These are phyloP conservation scores for Hymenotorrendiella dingleyae DNA, from an alignment of 2,329 filamentous ascomycete species.

Conservation along the genomic window DNA sequence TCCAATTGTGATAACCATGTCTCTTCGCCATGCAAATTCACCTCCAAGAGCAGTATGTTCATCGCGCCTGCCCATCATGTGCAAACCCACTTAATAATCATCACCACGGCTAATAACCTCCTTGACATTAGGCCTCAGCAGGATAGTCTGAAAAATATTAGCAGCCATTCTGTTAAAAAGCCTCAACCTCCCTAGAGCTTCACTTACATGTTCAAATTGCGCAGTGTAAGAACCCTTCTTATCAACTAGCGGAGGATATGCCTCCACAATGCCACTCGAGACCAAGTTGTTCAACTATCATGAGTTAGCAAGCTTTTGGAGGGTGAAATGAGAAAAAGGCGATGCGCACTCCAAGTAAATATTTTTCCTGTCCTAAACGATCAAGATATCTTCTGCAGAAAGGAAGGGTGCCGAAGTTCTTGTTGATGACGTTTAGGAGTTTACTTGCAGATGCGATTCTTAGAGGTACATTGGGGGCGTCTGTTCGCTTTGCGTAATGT, in stretches of 20 bases:
- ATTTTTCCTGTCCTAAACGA: conserved; percentile 90
- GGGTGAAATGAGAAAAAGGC: too few relatives aligned
- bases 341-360: conserved; percentile 75
- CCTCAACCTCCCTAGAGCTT: neutral
- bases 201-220: conserved; percentile 79
- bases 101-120: conserved; percentile 83
- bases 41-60: neutral
- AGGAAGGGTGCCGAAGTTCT: conserved; percentile 90
- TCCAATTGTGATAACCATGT: too few relatives aligned
- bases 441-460: conserved; percentile 78
- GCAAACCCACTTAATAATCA: conserved; percentile 63
- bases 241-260: conserved; percentile 84
- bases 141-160: conserved; percentile 61
- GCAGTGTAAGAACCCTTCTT: conserved; percentile 93
- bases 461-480: conserved; percentile 70
- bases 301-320: conserved; percentile 25
- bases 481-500: conserved; percentile 72
- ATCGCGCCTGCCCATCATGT: too few relatives aligned
- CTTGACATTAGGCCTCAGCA: conserved; percentile 74
- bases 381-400: conserved; percentile 90
- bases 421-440: conserved; percentile 82
- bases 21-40: neutral
- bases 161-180: neutral
- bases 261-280: conserved; percentile 75
- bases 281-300: conserved; percentile 78